Base-by-base conservation (phyloP, 2,329 filamentous ascomycete species). In the Corinectria fuckeliana region DNA sequence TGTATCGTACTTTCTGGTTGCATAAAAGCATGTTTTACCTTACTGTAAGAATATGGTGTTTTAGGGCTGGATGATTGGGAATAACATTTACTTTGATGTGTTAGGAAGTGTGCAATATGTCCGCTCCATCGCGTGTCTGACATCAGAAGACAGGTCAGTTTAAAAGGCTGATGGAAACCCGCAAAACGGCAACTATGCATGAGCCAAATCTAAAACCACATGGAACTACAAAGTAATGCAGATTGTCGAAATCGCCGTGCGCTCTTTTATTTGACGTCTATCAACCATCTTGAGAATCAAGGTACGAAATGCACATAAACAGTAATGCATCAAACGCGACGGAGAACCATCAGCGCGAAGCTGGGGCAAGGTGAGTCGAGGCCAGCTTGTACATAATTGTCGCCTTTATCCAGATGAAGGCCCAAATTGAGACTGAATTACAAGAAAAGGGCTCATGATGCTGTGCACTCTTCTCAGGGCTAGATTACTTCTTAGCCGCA, bases 271-370 rank as follows among this genome's bases (percentile, higher is more conserved):
- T 11, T 16, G 14, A n/a, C 7, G 32, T 14, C 18, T n/a, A 14
- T 14, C 10, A 18, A 9, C 8, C 20, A 42, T n/a, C 6, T 20
- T 5, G 38, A 25, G 2, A 18, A 18, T 14, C n/a, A 18, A 5
- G 11, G 5, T 2, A 25, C 16, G 11, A 56, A 26, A 76, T 76
- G 73, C 74, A 71, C 36, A 38, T 75, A 76, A 72, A 60, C 72
- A 67, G 58, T 64, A 54, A 71, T 75, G 73, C 71, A 72, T 25
- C 54, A 75, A 76, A 75, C 74, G 74, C 69, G 71, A 67, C 18
- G 13, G 36, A 18, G 4, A 7, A 4, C 42, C 42, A 53, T 42
- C 20, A 26, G 14, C 28, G 34, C 49, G 36, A 32, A 10, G 5
- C 5, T n/a, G 10, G 25, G 13, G 34, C 25, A 34, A 58, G 23